Base-by-base conservation (phyloP, 1,284 basidiomycete species). In the Caloboletus firmus region DNA sequence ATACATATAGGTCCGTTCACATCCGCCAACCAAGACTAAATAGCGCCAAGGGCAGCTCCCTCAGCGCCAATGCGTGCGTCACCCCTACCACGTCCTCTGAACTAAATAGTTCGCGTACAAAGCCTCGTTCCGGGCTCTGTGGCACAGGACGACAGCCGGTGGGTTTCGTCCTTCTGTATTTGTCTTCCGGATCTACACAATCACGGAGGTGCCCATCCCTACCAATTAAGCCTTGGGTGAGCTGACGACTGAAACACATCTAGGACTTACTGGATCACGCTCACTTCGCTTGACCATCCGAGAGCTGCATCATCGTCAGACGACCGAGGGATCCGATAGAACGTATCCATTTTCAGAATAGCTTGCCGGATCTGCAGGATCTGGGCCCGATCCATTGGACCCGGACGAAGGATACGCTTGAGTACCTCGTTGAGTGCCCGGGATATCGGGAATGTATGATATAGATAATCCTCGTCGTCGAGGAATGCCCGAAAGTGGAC, bases 361-460 rank as follows among this genome's bases (percentile, higher is more conserved):
- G 78, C 79, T 44, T 71, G 61, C 24, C 86, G 79, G 2, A 95
- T 77, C 30, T 88, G 79, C 6, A 74, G 70, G 51, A 95, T 74
- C n/a, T 79, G 76, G 51, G 83, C 80, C 37, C 86, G 82, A n/a
- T 68, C 62, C 35, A 76, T 49, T 45, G 85, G 76, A 61, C 84
- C 77, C 40, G 79, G 67, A 36, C 72, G 71, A 64, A 91, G 84
- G 54, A 88, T 82, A 49, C 74, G 71, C 55, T 79, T 79, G 60
- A 91, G 74, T 55, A 91, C 73, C 0, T 67, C 62, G 59, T 82
- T 82, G 44, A 82, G 79, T 13, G 74, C 75, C 22, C 69, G 62
- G 10, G 88, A 89, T 62, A 95, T 88, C 17, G 89, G 89, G 4
- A 93, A 77, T 58, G 85, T 82, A 20, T 80, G 72, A n/a, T 79